Evolutionary conservation across 2,329 filamentous ascomycete species (phyloP).

Genomic region (Alternaria solani): DNA sequence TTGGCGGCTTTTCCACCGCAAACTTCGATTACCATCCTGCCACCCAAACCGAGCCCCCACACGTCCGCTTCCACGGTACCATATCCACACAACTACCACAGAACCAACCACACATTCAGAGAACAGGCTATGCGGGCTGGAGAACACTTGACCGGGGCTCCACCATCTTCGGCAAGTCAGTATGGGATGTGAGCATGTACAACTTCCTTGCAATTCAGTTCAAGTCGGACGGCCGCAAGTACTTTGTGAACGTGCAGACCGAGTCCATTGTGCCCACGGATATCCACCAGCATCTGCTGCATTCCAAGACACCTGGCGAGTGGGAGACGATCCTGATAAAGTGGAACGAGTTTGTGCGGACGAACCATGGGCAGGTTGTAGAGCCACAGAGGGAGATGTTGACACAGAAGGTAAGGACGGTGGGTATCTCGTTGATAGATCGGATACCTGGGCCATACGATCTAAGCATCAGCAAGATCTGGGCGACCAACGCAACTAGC

Average conservation of each 20-base stretch:
- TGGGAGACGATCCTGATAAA: conserved; percentile 97
- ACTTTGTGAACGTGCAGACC: conserved; percentile 95
- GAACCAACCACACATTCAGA: conserved; percentile 75
- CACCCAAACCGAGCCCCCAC: conserved; percentile 62
- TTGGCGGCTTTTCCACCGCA: conserved; percentile 83
- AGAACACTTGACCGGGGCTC: conserved; percentile 78
- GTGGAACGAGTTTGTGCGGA: conserved; percentile 92
- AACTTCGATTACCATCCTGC: conserved; percentile 70
- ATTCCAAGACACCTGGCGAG: conserved; percentile 76
- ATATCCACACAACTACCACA: conserved; percentile 87
- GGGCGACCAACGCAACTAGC: conserved; percentile 78
- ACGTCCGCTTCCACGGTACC: conserved; percentile 83
- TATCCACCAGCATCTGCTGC: conserved; percentile 91
- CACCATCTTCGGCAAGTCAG: conserved; percentile 83
- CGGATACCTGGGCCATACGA: conserved; percentile 88
- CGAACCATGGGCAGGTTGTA: conserved; percentile 89
- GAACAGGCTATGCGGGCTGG: conserved; percentile 89
- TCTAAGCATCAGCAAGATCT: conserved; percentile 82
- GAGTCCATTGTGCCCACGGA: conserved; percentile 95
- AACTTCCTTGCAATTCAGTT: conserved; percentile 85
- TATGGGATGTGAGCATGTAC: conserved; percentile 93
- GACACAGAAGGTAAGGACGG: conserved; percentile 81
- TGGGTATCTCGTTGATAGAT: conserved; percentile 90
- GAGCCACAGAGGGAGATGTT: conserved; percentile 93
- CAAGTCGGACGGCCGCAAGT: conserved; percentile 88